phyloP scores from a whole-genome alignment of 1,284 basidiomycete genomes.

The Ustilago loliicola region DNA sequence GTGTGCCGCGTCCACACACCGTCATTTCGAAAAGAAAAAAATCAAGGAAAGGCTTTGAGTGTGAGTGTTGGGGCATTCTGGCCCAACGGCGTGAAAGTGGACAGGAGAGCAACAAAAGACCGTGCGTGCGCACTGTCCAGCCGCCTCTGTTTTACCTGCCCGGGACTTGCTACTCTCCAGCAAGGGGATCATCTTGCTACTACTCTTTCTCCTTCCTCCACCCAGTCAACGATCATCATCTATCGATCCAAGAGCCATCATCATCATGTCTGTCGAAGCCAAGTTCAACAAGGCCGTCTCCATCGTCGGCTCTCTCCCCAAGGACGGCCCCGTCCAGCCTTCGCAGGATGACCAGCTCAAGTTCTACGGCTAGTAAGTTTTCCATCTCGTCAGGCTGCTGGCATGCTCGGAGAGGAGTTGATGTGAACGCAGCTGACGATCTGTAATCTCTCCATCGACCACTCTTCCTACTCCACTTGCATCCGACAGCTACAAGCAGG shows the following conservation, averaged over 20 bases:
- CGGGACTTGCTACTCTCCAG: not conserved
- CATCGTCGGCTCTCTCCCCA: slow-evolving; percentile 56
- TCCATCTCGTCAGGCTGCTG: not conserved
- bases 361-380: slow-evolving; percentile 66
- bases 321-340: slow-evolving; percentile 66
- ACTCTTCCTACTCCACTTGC: not conserved
- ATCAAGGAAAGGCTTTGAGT: not conserved
- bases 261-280: slow-evolving; percentile 55
- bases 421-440: not conserved
- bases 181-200: not conserved
- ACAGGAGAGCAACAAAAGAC: not conserved
- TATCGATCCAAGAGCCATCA: not conserved
- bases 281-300: slow-evolving; percentile 63
- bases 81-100: slow-evolving; percentile 3
- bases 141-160: not conserved
- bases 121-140: slow-evolving; percentile 9
- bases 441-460: not conserved
- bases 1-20: not conserved
- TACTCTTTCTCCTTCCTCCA: not conserved
- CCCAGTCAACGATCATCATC: not conserved
- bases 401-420: not conserved
- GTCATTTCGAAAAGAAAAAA: not conserved
- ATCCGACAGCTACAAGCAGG: slow-evolving; percentile 67
- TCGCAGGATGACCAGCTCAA: slow-evolving; percentile 65
- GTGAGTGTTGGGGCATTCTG: not conserved